phyloP scores from a whole-genome alignment of 139 green algal species.

The Chlorella ohadii region DNA sequence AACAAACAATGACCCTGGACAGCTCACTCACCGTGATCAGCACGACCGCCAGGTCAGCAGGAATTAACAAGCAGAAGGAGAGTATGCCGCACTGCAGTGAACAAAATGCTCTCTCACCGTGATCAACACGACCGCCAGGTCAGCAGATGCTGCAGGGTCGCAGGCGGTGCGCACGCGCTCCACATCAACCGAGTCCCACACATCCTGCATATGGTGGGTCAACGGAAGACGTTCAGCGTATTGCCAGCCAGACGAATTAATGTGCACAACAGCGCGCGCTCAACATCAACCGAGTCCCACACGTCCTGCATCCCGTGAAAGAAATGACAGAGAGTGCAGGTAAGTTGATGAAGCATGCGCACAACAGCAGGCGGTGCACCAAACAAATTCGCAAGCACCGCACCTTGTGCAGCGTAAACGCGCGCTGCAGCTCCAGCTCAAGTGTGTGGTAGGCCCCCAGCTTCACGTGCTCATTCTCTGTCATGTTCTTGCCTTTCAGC shows the following conservation, averaged over 20 bases:
- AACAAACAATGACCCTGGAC: too few relatives aligned
- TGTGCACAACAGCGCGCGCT: too few relatives aligned
- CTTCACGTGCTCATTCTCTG: slow-evolving; percentile 93
- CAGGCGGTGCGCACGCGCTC: slow-evolving; percentile 74
- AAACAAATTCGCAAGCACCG: not conserved
- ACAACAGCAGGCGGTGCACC: not conserved
- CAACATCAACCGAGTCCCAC: slow-evolving; percentile 90
- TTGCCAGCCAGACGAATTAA: too few relatives aligned
- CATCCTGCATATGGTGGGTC: not conserved
- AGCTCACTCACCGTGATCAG: slow-evolving; percentile 80
- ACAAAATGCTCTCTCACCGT: slow-evolving; percentile 66
- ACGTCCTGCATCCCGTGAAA: slow-evolving; percentile 24
- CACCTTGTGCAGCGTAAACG: slow-evolving; percentile 76
- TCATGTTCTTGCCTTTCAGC: slow-evolving; percentile 72
- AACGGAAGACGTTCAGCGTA: too few relatives aligned
- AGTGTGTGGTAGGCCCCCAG: slow-evolving; percentile 96
- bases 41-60: slow-evolving; percentile 91
- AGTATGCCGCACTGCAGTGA: too few relatives aligned
- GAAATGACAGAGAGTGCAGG: too few relatives aligned
- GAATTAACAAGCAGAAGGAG: too few relatives aligned
- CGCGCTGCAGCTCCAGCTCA: slow-evolving; percentile 83
- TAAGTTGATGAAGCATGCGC: too few relatives aligned
- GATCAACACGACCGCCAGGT: slow-evolving; percentile 94
- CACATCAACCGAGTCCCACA: slow-evolving; percentile 89
- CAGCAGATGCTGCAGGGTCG: slow-evolving; percentile 81